These are phyloP conservation scores for Micractinium sp. DNA, from an alignment of 139 green algal species.

Conservation along the genomic window DNA sequence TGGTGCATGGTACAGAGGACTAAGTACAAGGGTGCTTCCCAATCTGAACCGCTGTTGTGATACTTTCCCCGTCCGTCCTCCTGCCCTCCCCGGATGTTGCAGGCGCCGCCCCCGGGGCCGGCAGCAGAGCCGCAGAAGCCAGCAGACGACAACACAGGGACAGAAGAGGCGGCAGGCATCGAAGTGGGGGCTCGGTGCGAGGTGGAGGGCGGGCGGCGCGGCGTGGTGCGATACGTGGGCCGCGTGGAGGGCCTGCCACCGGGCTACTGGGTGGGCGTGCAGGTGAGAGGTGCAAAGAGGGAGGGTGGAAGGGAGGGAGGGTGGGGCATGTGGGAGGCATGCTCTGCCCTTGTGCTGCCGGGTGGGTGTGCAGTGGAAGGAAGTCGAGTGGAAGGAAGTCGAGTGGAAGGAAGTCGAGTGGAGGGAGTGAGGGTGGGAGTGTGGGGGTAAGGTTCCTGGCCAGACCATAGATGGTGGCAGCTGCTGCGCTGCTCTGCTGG, in stretches of 20 bases:
- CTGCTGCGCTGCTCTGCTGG: too few relatives aligned
- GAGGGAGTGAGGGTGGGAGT: too few relatives aligned
- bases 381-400: too few relatives aligned
- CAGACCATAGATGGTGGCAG: too few relatives aligned
- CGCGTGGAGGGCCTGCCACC: slow-evolving; percentile 37
- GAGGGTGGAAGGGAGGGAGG: slow-evolving; percentile 51
- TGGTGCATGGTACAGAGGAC: too few relatives aligned
- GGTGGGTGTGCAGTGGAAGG: not conserved
- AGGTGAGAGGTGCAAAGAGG: slow-evolving; percentile 28
- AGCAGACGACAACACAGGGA: slow-evolving; percentile 49
- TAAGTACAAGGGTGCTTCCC: too few relatives aligned
- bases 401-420: too few relatives aligned
- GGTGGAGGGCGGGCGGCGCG: slow-evolving; percentile 90
- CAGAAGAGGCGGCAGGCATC: slow-evolving; percentile 57
- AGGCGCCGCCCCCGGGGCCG: slow-evolving; percentile 47
- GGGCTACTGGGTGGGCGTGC: slow-evolving; percentile 92
- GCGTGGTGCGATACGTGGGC: slow-evolving; percentile 73
- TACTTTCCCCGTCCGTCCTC: not conserved
- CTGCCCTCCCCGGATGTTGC: not conserved
- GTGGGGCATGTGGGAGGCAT: slow-evolving; percentile 65
- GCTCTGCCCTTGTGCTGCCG: not conserved
- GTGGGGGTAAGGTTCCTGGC: too few relatives aligned
- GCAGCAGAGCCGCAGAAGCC: not conserved
- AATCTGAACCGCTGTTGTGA: too few relatives aligned
- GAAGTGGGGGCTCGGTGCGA: slow-evolving; percentile 82